phyloP scores from a whole-genome alignment of 1,284 basidiomycete species.

The Austropuccinia psidii region DNA sequence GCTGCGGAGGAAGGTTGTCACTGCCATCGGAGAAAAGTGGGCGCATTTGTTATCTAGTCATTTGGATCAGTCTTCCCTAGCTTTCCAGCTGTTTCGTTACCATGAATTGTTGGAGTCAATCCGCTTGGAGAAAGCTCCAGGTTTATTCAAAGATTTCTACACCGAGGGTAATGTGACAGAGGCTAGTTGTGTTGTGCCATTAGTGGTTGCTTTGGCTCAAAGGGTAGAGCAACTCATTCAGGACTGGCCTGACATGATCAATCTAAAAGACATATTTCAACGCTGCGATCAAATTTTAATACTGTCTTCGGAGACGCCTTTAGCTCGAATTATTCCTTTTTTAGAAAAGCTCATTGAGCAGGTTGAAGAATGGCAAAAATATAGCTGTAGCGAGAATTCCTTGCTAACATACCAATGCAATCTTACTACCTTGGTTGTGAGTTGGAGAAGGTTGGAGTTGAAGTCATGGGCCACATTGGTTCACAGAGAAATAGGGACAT shows the following conservation, averaged over 20 bases:
- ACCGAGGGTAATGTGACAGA: constrained; percentile 21
- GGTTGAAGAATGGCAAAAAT: constrained; percentile 95
- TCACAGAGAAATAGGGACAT: constrained; percentile 60
- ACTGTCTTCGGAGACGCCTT: constrained; percentile 62
- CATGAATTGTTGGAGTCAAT: constrained; percentile 4
- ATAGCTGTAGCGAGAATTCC: constrained; percentile 76
- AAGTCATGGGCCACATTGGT: constrained; percentile 77
- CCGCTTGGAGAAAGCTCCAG: neutral
- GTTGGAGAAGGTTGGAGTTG: constrained; percentile 84
- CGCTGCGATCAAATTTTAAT: constrained; percentile 65
- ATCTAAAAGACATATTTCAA: constrained; percentile 71
- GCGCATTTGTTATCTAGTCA: neutral
- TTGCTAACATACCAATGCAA: constrained; percentile 62
- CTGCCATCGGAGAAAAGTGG: constrained; percentile 12
- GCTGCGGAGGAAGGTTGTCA: constrained; percentile 16
- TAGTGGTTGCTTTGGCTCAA: neutral
- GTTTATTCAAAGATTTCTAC: constrained; percentile 10
- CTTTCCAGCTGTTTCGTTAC: constrained; percentile 6
- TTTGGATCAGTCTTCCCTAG: constrained; percentile 22
- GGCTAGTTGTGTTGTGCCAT: constrained; percentile 17
- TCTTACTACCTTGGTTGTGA: constrained; percentile 68
- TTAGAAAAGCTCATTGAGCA: constrained; percentile 79
- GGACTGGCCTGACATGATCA: constrained; percentile 97
- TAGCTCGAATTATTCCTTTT: constrained; percentile 74
- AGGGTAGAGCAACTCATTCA: constrained; percentile 52